Percentiles rank a stretch among this genome's conserved stretches.
These are phyloP conservation scores for Dittrichia graveolens DNA, from an alignment of 129 eudicot genomes.

Conservation along the genomic window DNA sequence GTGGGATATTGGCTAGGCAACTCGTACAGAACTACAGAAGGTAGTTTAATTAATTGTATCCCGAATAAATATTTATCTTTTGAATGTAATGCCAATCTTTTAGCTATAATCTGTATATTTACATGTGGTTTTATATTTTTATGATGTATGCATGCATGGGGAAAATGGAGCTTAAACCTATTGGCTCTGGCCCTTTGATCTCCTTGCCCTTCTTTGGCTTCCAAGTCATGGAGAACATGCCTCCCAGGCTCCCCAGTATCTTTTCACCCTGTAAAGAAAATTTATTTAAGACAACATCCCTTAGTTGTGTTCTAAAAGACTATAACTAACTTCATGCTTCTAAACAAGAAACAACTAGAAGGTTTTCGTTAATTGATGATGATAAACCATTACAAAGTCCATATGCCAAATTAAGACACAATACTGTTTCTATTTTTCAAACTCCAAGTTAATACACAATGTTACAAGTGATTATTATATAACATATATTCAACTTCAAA, in stretches of 20 bases:
- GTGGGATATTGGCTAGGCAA: too few species aligned
- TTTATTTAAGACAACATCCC: constrained; percentile 17
- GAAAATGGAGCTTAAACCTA: constrained; percentile 47
- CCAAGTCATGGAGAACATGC: constrained; percentile 98
- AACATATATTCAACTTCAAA: too few species aligned
- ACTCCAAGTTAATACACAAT: too few species aligned
- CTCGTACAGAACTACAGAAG: too few species aligned
- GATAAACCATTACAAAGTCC: not conserved
- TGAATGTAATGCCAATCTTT: too few species aligned
- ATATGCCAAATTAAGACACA: not conserved
- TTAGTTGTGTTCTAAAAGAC: not conserved
- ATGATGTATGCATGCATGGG: not conserved
- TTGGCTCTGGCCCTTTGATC: constrained; percentile 61
- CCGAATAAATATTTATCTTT: too few species aligned
- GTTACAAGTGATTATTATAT: too few species aligned
- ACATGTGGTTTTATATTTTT: not conserved
- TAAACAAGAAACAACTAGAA: constrained; percentile 7
- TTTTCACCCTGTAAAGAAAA: constrained; percentile 79
- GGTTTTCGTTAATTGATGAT: not conserved
- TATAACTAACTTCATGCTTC: not conserved
- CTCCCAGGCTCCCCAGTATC: constrained; percentile 76
- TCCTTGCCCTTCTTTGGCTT: constrained; percentile 80
- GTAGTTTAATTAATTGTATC: too few species aligned
- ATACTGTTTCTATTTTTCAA: not conserved
- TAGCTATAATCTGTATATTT: too few species aligned